Conservation (phyloP, 176 grass and related monocot genomes). For the Musa beccarii region DNA sequence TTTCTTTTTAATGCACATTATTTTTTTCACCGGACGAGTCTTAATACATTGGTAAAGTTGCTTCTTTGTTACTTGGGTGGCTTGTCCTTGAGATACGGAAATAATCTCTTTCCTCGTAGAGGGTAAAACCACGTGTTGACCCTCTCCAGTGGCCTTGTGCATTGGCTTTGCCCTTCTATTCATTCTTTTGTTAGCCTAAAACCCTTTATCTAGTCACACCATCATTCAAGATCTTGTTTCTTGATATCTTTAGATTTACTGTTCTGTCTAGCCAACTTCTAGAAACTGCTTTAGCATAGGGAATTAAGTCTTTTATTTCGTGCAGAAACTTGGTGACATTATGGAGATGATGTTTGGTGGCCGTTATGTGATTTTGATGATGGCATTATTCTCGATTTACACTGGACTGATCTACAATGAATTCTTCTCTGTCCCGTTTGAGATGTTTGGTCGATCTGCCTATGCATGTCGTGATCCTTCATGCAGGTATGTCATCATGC, state of each 20-base stretch:
- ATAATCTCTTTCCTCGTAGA: too few species aligned
- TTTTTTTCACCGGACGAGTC: too few species aligned
- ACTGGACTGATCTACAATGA: conserved; percentile 96
- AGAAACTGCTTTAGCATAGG: too few species aligned
- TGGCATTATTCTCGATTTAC: conserved; percentile 92
- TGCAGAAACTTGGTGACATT: conserved; percentile 87
- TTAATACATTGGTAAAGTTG: too few species aligned
- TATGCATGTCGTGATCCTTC: conserved; percentile 76
- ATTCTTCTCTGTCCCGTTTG: conserved; percentile 97
- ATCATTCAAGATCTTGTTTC: neutral
- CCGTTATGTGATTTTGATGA: conserved; percentile 93
- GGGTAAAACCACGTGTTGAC: too few species aligned
- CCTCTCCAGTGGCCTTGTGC: too few species aligned
- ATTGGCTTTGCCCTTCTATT: too few species aligned
- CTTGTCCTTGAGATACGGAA: too few species aligned
- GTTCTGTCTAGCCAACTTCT: neutral
- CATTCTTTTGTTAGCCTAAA: too few species aligned
- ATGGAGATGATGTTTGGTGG: conserved; percentile 99
- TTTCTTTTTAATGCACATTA: too few species aligned
- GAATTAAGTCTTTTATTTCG: conserved; percentile 10
- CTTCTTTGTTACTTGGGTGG: too few species aligned
- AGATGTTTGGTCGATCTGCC: conserved; percentile 78
- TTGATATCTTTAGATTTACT: neutral
- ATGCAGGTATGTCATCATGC: conserved; percentile 41
- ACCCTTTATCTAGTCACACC: too few species aligned